A percentile compares a stretch with the other conserved stretches of the same genome.
phyloP scores from a whole-genome alignment of 1,139 yeast species.

The Hyphopichia wangnamkhiaoensis region DNA sequence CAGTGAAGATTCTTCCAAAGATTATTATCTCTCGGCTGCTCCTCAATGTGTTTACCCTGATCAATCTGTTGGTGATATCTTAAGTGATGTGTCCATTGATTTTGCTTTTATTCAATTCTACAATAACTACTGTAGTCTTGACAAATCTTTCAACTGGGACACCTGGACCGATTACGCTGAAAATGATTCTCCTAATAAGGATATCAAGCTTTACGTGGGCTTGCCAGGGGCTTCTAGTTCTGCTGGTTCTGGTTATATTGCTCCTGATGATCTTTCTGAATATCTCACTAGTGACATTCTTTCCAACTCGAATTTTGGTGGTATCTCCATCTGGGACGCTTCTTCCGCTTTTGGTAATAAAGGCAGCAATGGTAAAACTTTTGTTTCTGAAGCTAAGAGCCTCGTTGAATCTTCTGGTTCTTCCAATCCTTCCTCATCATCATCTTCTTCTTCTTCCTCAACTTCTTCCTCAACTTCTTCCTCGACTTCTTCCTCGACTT shows the following conservation, averaged over 20 bases:
- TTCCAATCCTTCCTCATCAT: constrained; percentile 5
- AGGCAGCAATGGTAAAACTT: constrained; percentile 42
- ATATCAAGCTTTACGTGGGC: constrained; percentile 68
- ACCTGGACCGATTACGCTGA: constrained; percentile 77
- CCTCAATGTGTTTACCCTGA: constrained; percentile 97
- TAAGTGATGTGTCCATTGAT: constrained; percentile 66
- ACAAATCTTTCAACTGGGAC: constrained; percentile 72
- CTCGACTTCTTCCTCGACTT: constrained; percentile 6
- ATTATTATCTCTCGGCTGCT: constrained; percentile 84
- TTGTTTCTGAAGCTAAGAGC: constrained; percentile 42
- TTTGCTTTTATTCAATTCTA: constrained; percentile 91
- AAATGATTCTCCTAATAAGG: constrained; percentile 61
- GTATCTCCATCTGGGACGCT: constrained; percentile 91
- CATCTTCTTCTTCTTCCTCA: constrained; percentile 7
- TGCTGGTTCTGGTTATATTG: constrained; percentile 50
- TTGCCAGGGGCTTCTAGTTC: constrained; percentile 71
- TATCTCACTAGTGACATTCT: constrained; percentile 35
- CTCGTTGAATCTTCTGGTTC: constrained; percentile 13
- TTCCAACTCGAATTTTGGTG: constrained; percentile 62
- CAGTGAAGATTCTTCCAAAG: constrained; percentile 52
- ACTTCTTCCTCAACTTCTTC: constrained; percentile 9
- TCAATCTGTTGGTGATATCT: constrained; percentile 71
- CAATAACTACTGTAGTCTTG: constrained; percentile 79
- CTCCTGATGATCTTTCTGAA: constrained; percentile 18
- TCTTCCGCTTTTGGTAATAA: constrained; percentile 69